phyloP scores from a whole-genome alignment of 805 yeast species.

The Candida oleophila region DNA sequence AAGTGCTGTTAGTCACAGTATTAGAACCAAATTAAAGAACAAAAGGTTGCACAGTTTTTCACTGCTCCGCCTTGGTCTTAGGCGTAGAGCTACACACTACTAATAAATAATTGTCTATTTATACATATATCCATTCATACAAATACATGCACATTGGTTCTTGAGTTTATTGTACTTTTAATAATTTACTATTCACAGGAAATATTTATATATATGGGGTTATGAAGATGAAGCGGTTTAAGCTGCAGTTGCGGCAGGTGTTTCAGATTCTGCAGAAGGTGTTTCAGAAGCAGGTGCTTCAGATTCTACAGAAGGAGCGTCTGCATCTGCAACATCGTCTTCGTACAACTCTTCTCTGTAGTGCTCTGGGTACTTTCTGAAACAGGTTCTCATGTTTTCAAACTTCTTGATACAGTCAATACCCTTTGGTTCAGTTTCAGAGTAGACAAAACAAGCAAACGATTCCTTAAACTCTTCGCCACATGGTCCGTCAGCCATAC shows the following conservation, averaged over 20 bases:
- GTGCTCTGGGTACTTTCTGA: conserved; percentile 87
- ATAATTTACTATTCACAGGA: conserved; percentile 3
- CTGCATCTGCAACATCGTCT: conserved; percentile 36
- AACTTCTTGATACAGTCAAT: conserved; percentile 91
- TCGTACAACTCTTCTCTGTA: conserved; percentile 90
- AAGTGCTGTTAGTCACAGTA: no score
- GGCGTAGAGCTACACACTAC: neutral
- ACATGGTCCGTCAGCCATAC: conserved; percentile 99
- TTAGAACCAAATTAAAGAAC: no score
- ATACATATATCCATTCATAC: neutral
- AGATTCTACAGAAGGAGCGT: neutral
- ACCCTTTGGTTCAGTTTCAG: conserved; percentile 95
- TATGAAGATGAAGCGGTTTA: neutral
- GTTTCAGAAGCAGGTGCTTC: conserved; percentile 5
- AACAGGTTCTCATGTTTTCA: conserved; percentile 89
- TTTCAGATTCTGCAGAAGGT: neutral
- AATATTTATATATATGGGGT: neutral
- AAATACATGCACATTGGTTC: neutral
- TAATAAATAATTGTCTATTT: neutral
- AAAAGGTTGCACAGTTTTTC: neutral
- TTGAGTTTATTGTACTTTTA: neutral
- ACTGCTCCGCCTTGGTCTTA: neutral
- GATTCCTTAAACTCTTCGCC: conserved; percentile 68
- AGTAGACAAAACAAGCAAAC: conserved; percentile 90
- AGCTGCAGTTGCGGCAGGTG: neutral